These are phyloP conservation scores for Ophiocordyceps sinensis DNA, from an alignment of 2,329 filamentous ascomycete genomes.

Conservation along the genomic window DNA sequence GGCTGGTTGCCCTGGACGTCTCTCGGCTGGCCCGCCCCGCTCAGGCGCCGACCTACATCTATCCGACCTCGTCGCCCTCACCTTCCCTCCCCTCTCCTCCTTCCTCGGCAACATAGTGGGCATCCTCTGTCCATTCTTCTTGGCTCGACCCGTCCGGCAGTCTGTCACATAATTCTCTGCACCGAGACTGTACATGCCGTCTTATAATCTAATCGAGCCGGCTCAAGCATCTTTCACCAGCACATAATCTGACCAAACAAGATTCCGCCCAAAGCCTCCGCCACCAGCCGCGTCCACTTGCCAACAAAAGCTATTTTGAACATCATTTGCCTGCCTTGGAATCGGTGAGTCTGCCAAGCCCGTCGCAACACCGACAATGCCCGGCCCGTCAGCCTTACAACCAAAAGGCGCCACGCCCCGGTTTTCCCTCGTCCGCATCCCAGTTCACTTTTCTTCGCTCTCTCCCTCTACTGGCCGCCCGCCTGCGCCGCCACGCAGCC, in stretches of 20 bases:
- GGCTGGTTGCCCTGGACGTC: constrained; percentile 1
- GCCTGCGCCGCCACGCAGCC: too few relatives aligned
- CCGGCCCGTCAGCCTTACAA: constrained; percentile 1
- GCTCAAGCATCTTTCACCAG: not conserved
- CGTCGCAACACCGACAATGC: not conserved
- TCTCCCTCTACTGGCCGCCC: not conserved
- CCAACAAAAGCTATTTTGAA: too few relatives aligned
- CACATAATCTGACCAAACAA: not conserved
- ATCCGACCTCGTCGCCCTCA: constrained; percentile 1
- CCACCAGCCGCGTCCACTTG: too few relatives aligned
- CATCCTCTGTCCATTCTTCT: not conserved
- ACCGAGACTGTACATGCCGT: constrained; percentile 8
- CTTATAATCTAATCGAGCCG: constrained; percentile 5
- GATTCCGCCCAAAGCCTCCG: too few relatives aligned
- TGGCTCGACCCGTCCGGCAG: not conserved
- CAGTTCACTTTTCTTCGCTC: not conserved
- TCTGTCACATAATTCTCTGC: constrained; percentile 1
- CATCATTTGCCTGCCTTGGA: too few relatives aligned
- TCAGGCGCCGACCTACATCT: constrained; percentile 1
- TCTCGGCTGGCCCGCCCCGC: not conserved
- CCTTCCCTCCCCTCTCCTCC: not conserved
- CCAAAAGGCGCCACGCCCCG: not conserved
- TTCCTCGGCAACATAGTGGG: too few relatives aligned
- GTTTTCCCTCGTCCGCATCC: not conserved
- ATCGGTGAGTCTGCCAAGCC: too few relatives aligned